Conservation (phyloP, 148 eudicot species). For the Gaultheria prostrata region DNA sequence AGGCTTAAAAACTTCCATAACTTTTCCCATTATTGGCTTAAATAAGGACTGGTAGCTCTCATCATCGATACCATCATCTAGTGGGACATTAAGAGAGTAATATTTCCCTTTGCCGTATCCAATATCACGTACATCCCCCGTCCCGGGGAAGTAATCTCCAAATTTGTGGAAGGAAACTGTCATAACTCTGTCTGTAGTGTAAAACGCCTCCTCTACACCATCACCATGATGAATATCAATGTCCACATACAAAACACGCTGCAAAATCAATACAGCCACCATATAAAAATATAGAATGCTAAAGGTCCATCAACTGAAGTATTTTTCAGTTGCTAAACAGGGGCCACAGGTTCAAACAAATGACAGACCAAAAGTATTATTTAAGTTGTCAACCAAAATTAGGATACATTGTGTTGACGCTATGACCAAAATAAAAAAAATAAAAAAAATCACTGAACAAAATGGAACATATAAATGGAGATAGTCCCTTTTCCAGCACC, state of each 20-base stretch:
- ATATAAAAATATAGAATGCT: background rate
- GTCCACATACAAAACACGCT: slow-evolving; percentile 71
- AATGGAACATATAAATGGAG: background rate
- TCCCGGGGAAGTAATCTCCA: slow-evolving; percentile 71
- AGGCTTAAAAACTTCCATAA: slow-evolving; percentile 73
- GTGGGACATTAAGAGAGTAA: slow-evolving; percentile 62
- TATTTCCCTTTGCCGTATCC: slow-evolving; percentile 58
- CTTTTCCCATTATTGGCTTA: slow-evolving; percentile 76
- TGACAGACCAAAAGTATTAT: background rate
- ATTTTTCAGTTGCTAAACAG: background rate
- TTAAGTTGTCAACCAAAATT: background rate
- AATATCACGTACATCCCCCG: slow-evolving; percentile 59
- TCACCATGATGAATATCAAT: slow-evolving; percentile 74
- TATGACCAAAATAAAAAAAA: background rate
- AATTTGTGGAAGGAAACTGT: slow-evolving; percentile 72
- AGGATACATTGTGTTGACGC: background rate
- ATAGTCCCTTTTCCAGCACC: background rate
- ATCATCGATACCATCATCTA: slow-evolving; percentile 74
- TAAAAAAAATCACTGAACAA: background rate
- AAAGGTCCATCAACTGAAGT: background rate
- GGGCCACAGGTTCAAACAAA: background rate
- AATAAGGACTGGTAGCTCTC: slow-evolving; percentile 55
- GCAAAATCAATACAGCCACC: slow-evolving; percentile 20
- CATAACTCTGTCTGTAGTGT: slow-evolving; percentile 76
- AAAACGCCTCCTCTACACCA: slow-evolving; percentile 74